phyloP scores from a whole-genome alignment of 768 basidiomycete species.

The Austroboletus eburneus region DNA sequence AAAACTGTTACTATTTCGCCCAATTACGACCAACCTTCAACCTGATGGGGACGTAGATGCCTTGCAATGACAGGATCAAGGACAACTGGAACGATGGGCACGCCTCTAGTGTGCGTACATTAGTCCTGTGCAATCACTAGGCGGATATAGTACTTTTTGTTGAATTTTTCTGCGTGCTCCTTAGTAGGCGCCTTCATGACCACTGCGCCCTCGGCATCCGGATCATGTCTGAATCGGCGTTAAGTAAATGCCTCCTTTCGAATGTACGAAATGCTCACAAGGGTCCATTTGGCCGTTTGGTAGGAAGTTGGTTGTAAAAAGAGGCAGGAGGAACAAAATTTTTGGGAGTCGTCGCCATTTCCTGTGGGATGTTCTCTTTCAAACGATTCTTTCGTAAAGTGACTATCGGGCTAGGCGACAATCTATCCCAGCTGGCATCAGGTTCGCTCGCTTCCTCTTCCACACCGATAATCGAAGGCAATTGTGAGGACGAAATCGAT shows the following conservation, averaged over 20 bases:
- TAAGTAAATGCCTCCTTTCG: background rate
- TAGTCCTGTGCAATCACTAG: constrained; percentile 1
- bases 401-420: constrained; percentile 13
- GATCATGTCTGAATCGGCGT: constrained; percentile 58
- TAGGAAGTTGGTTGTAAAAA: constrained; percentile 51
- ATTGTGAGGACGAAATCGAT: constrained; percentile 44
- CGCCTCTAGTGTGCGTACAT: constrained; percentile 39
- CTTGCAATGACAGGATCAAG: constrained; percentile 81
- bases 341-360: constrained; percentile 9
- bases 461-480: constrained; percentile 43
- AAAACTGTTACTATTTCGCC: background rate
- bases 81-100: constrained; percentile 75
- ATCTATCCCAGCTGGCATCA: constrained; percentile 8
- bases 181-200: constrained; percentile 80
- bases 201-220: constrained; percentile 68
- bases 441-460: constrained; percentile 26
- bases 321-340: constrained; percentile 51
- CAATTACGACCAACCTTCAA: constrained; percentile 54
- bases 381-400: constrained; percentile 2
- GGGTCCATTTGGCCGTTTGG: constrained; percentile 26
- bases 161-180: constrained; percentile 61
- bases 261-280: constrained; percentile 11
- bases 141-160: constrained; percentile 53
- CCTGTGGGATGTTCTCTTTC: constrained; percentile 22
- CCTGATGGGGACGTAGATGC: constrained; percentile 82